Conservation (phyloP, 2,329 filamentous ascomycete genomes). For the Dryadomyces sulphureus region DNA sequence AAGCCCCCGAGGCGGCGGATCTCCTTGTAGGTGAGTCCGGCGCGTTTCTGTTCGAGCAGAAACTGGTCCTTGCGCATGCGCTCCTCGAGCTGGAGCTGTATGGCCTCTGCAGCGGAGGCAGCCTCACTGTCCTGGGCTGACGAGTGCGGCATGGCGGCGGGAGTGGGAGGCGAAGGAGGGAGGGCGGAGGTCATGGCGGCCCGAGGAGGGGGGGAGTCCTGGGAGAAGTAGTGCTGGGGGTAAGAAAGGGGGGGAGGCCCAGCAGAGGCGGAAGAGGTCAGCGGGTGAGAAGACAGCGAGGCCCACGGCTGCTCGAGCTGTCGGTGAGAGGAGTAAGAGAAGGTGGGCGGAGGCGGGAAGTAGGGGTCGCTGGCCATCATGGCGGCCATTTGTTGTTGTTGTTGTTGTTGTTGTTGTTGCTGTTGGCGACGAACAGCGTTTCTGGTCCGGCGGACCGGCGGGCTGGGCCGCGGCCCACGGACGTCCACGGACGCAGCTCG, state of each 20-base stretch:
- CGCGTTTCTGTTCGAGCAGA: conserved; percentile 36
- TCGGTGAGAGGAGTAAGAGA: too few species aligned
- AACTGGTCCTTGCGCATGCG: conserved; percentile 25
- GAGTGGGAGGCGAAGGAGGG: too few species aligned
- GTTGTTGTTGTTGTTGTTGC: background rate
- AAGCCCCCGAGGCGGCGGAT: conserved; percentile 43
- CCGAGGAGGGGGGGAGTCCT: too few species aligned
- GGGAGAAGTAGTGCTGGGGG: too few species aligned
- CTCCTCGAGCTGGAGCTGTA: conserved; percentile 3
- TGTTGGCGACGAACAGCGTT: background rate
- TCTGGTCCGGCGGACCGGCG: background rate
- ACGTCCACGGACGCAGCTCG: background rate
- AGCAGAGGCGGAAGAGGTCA: too few species aligned
- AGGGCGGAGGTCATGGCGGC: too few species aligned
- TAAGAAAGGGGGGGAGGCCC: too few species aligned
- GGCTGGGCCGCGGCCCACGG: too few species aligned
- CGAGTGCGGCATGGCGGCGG: background rate
- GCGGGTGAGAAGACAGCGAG: too few species aligned
- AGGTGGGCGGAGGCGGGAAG: background rate
- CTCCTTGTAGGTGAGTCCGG: conserved; percentile 49
- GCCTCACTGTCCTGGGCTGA: background rate
- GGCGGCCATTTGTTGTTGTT: background rate
- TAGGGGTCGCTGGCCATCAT: background rate
- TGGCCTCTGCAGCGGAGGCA: background rate
- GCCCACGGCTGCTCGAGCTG: too few species aligned